A percentile compares a stretch with the other conserved stretches of the same genome.
phyloP scores from a whole-genome alignment of 805 yeast species.

The Myxozyma sirexii region DNA sequence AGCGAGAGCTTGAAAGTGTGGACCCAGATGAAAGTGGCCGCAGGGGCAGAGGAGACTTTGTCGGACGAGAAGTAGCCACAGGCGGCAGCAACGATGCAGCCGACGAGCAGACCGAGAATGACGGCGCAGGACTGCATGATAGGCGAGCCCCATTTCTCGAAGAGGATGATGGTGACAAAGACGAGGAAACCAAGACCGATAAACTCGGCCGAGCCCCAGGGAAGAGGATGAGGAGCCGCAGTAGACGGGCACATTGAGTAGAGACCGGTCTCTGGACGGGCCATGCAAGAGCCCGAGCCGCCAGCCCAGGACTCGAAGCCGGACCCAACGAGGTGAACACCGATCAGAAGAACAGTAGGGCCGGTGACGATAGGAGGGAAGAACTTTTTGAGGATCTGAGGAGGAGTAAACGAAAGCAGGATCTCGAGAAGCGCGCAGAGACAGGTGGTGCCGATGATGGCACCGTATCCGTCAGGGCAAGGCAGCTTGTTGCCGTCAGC shows the following conservation, averaged over 20 bases:
- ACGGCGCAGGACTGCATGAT: slow-evolving; percentile 94
- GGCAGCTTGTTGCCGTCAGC: slow-evolving; percentile 68
- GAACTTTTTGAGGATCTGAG: slow-evolving; percentile 64
- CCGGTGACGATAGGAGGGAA: slow-evolving; percentile 94
- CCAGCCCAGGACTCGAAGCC: slow-evolving; percentile 89
- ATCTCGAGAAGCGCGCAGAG: slow-evolving; percentile 78
- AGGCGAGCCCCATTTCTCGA: slow-evolving; percentile 91
- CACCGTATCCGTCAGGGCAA: slow-evolving; percentile 91
- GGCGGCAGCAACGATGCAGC: slow-evolving; percentile 92
- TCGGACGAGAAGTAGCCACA: slow-evolving; percentile 72
- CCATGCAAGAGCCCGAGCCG: slow-evolving; percentile 59
- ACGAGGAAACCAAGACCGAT: slow-evolving; percentile 88
- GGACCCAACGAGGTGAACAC: slow-evolving; percentile 64
- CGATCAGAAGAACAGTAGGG: slow-evolving; percentile 86
- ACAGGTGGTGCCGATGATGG: slow-evolving; percentile 78
- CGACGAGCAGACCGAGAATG: slow-evolving; percentile 77
- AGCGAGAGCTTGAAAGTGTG: slow-evolving; percentile 75
- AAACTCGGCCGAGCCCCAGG: slow-evolving; percentile 86
- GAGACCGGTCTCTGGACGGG: slow-evolving; percentile 48
- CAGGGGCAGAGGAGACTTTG: slow-evolving; percentile 70
- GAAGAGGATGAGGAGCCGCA: slow-evolving; percentile 57
- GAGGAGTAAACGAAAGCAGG: slow-evolving; percentile 73
- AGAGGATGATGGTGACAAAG: slow-evolving; percentile 67
- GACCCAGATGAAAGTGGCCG: slow-evolving; percentile 83
- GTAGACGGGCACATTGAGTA: slow-evolving; percentile 51